Base-by-base conservation (phyloP, 2,329 filamentous ascomycete species). In the Fusarium scirpi region DNA sequence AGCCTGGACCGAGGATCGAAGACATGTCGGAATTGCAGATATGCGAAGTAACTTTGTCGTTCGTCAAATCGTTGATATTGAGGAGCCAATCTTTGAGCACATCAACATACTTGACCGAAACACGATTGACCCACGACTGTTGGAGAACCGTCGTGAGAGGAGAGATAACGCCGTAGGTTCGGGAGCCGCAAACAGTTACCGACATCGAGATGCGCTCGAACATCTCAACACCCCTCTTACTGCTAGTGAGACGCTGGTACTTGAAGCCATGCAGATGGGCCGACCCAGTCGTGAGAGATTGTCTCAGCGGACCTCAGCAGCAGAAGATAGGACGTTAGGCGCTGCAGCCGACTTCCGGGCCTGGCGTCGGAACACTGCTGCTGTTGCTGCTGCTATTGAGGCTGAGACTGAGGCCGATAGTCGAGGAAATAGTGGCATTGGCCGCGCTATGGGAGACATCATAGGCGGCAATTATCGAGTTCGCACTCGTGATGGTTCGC, bases 1-100 rank as follows among this genome's bases (percentile, higher is more conserved):
- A 43, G 92, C 97, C 9, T 98, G 96, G 94, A 93, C 94, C 11
- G 96, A 99, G 80, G 93, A 97, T 74, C 91, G 92, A 68, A 92
- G 91, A 6, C 86, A 90, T 59, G 85, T 94, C 18, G 93, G 92
- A 40, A 84, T 95, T 41, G 91, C 91, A 8, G 93, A 96, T 78
- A 81, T 93, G 52, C 87, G 92, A 30, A 87, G 84, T 71, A 88
- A 90, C 24, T 90, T 93, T 67, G 83, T 86, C 48, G 85, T 88
- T 54, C 89, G 90, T 47, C 93, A 96, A 77, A 86, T 92, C 32
- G 83, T 96, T 30, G 82, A 87, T 29, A 84, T 95, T 44, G 87
- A 90, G 70, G 84, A 88, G 55, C 85, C 86, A 27, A 85, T 84
- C 6, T 86, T 89, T 52, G 84, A 89, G 58, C 86, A 86, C 62